phyloP scores from a whole-genome alignment of 805 yeast species.

The Cyberlindnera saturnus region DNA sequence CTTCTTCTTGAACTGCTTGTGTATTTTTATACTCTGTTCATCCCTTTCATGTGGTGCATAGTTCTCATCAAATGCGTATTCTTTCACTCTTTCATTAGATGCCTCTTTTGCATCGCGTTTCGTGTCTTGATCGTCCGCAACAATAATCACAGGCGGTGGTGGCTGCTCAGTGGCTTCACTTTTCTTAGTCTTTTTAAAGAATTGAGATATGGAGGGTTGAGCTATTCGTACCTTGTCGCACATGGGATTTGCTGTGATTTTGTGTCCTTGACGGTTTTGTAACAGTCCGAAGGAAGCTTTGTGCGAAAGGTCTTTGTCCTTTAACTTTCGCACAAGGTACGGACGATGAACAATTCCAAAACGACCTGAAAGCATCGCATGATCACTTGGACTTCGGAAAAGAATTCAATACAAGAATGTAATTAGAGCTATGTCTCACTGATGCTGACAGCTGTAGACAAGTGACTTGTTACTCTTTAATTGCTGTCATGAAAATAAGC shows the following conservation, averaged over 20 bases:
- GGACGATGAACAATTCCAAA: too few species aligned
- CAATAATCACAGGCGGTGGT: neutral
- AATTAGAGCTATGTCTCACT: too few species aligned
- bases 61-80: conserved; percentile 3
- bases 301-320: too few species aligned
- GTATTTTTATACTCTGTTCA: conserved; percentile 1
- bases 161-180: neutral
- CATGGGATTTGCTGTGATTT: neutral
- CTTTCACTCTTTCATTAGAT: neutral
- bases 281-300: too few species aligned
- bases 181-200: neutral
- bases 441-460: too few species aligned
- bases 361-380: too few species aligned
- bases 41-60: conserved; percentile 1
- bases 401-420: too few species aligned
- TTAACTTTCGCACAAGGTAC: too few species aligned
- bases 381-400: too few species aligned
- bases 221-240: neutral
- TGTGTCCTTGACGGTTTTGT: too few species aligned
- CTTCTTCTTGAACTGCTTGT: conserved; percentile 6
- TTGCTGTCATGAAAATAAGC: too few species aligned
- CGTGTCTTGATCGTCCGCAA: neutral
- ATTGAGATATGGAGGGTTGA: conserved; percentile 1
- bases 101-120: neutral
- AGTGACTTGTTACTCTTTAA: too few species aligned